Percentiles rank a stretch among this genome's conserved stretches.
Evolutionary conservation across 768 basidiomycete species (phyloP).

Genomic region (Suillus placidus): DNA sequence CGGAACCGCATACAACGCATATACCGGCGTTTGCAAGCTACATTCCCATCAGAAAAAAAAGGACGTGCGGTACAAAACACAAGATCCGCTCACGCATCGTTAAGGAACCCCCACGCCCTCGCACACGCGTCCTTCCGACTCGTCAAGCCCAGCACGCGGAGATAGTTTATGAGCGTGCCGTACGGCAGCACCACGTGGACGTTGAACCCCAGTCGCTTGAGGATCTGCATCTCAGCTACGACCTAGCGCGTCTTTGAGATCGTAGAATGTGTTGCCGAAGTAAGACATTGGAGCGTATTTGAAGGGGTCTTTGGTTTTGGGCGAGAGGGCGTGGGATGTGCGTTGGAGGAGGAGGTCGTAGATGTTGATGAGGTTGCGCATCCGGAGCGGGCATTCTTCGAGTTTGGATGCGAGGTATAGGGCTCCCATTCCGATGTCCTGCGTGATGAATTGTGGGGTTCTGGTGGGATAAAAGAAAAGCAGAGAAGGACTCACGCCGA

Average conservation of each 20-base stretch:
- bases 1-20: slow-evolving; percentile 85
- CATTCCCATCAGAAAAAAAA: slow-evolving; percentile 3
- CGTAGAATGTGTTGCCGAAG: slow-evolving; percentile 88
- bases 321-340: slow-evolving; percentile 51
- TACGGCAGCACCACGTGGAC: slow-evolving; percentile 93
- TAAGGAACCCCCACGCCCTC: slow-evolving; percentile 91
- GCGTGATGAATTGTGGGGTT: slow-evolving; percentile 16
- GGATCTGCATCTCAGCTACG: slow-evolving; percentile 94
- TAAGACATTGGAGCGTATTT: slow-evolving; percentile 87
- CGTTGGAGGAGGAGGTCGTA: slow-evolving; percentile 89
- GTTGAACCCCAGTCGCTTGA: slow-evolving; percentile 95
- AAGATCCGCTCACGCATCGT: slow-evolving; percentile 78
- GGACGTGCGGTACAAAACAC: background rate
- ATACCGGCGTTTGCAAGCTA: slow-evolving; percentile 92
- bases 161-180: slow-evolving; percentile 92
- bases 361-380: slow-evolving; percentile 93
- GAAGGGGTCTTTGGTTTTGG: slow-evolving; percentile 44
- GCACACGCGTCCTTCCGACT: slow-evolving; percentile 69
- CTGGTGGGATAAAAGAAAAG: background rate
- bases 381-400: slow-evolving; percentile 88
- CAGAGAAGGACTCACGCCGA: slow-evolving; percentile 64
- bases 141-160: slow-evolving; percentile 86
- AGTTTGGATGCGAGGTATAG: slow-evolving; percentile 88
- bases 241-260: slow-evolving; percentile 93
- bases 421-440: slow-evolving; percentile 92